Percentiles rank a stretch among this genome's conserved stretches.
Conservation (phyloP, 2,329 filamentous ascomycete species). For the Scedosporium minutisporum region DNA sequence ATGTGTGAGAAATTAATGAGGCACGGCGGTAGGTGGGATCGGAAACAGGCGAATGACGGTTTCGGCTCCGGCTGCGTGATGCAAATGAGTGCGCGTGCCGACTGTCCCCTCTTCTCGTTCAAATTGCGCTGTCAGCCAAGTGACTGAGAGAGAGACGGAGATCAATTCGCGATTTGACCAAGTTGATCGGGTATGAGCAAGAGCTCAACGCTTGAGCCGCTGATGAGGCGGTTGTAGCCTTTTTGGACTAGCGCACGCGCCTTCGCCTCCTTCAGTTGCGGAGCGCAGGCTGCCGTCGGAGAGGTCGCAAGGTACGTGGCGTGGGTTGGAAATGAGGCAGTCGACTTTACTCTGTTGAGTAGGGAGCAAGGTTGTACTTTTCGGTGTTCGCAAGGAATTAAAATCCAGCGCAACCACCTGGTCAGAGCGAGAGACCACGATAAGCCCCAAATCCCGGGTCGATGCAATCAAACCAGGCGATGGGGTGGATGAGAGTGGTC, state of each 20-base stretch:
- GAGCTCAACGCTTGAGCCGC: not conserved
- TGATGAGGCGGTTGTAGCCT: not conserved
- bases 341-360: not conserved
- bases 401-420: not conserved
- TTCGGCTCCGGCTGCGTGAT: slow-evolving; percentile 1
- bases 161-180: not conserved
- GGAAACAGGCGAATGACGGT: slow-evolving; percentile 2
- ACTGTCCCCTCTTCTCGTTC: not conserved
- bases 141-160: not conserved
- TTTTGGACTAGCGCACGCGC: not conserved
- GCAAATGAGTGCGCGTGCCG: not conserved
- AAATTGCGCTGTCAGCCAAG: not conserved
- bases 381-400: not conserved
- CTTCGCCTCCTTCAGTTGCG: not conserved
- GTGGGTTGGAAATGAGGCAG: not conserved
- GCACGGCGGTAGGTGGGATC: not conserved
- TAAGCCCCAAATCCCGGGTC: not conserved
- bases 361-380: not conserved
- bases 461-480: not conserved
- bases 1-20: not conserved
- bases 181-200: not conserved
- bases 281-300: not conserved
- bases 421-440: slow-evolving; percentile 1
- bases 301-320: not conserved
- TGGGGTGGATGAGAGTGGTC: not conserved